Conservation (phyloP, 2,329 filamentous ascomycete genomes). For the Neocucurbitaria cava region DNA sequence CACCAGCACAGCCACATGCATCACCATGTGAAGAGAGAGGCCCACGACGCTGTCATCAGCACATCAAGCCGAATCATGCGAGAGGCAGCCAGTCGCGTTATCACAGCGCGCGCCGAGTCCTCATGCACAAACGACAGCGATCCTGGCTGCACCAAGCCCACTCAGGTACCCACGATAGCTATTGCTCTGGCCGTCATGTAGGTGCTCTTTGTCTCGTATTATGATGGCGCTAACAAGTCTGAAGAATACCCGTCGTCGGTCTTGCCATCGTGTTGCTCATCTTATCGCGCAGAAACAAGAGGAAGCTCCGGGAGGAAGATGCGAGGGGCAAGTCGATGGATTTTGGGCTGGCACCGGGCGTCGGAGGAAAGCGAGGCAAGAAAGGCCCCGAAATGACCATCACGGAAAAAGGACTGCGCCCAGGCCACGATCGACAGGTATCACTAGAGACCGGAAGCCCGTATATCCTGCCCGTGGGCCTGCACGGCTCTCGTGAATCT, state of each 20-base stretch:
- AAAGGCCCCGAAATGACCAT: conserved; percentile 63
- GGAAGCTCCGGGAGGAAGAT: conserved; percentile 78
- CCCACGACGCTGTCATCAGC: conserved; percentile 15
- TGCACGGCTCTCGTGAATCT: conserved; percentile 83
- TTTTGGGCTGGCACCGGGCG: conserved; percentile 76
- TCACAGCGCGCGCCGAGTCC: conserved; percentile 31
- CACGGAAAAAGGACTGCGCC: conserved; percentile 55
- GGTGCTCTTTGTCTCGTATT: conserved; percentile 4
- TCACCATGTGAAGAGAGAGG: conserved; percentile 35
- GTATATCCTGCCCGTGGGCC: conserved; percentile 86
- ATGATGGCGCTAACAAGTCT: conserved; percentile 29
- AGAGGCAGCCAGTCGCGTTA: conserved; percentile 33
- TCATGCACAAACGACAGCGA: conserved; percentile 44
- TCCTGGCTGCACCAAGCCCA: conserved; percentile 46
- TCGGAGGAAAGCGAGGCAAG: conserved; percentile 47
- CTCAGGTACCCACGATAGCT: conserved; percentile 37
- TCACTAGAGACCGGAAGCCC: conserved; percentile 76
- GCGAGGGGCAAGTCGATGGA: conserved; percentile 86
- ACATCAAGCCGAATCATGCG: conserved; percentile 32
- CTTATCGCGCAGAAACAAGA: conserved; percentile 79
- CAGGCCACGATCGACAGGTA: conserved; percentile 56
- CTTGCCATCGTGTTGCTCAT: conserved; percentile 73
- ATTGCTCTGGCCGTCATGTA: conserved; percentile 47
- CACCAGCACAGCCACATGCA: conserved; percentile 41
- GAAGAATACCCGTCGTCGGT: conserved; percentile 76